A percentile compares a stretch with the other conserved stretches of the same genome.
These are phyloP conservation scores for Mesembryanthemum crystallinum DNA, from an alignment of 148 eudicot genomes.

Conservation along the genomic window DNA sequence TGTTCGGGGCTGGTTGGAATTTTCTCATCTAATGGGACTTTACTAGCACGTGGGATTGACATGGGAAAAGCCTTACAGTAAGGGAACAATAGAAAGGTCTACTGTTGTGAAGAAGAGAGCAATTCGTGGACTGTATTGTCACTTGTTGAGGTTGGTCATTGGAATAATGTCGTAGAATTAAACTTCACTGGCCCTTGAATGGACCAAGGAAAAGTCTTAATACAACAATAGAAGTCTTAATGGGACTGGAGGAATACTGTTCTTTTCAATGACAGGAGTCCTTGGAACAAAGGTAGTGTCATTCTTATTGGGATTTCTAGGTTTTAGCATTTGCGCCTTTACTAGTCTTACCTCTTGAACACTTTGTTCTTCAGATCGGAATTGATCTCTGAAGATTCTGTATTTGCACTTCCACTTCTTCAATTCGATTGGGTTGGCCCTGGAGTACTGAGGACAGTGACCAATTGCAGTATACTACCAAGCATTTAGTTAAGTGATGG, in stretches of 20 bases:
- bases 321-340: neutral
- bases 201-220: neutral
- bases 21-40: too few relatives aligned
- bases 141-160: neutral
- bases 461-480: neutral
- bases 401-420: neutral
- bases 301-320: slow-evolving; percentile 1
- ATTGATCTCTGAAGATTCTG: neutral
- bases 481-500: neutral
- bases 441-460: too few relatives aligned
- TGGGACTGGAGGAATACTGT: neutral
- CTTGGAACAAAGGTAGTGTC: neutral
- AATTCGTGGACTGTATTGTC: neutral
- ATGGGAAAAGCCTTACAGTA: too few relatives aligned
- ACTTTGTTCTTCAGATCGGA: neutral
- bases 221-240: neutral
- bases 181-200: neutral
- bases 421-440: too few relatives aligned
- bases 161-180: neutral
- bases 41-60: too few relatives aligned
- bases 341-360: neutral
- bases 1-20: too few relatives aligned
- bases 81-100: too few relatives aligned
- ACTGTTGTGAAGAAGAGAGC: too few relatives aligned
- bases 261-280: neutral